Base-by-base conservation (phyloP, 1,139 yeast species). In the Hyphopichia buzzinii region DNA sequence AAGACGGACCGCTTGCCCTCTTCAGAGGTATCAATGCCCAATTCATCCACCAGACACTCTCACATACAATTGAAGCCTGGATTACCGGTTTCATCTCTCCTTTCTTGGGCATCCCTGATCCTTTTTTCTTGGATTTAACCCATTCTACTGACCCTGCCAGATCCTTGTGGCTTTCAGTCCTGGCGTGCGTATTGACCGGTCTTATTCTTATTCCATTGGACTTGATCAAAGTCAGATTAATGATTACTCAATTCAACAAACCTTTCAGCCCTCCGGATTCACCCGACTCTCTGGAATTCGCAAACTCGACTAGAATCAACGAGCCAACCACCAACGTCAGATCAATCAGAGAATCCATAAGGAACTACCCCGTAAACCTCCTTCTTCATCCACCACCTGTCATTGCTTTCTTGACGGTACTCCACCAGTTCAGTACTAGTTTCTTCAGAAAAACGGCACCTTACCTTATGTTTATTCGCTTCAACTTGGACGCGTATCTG, bases 11-110 rank as follows among this genome's bases (percentile, higher is more conserved):
- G 1, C 68, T 81, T 53, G 96, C 96, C 1, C 64, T 88, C 21
- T 86, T 95, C 77, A 74, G 94, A 50, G 96, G 95, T 3, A 73
- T 87, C 30, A 89, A 92, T 56, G 87, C 96, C 1, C 74, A 95
- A 1, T 90, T 89, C 54, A 70, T 92, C 24, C 75, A 84, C 54
- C 84, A 77, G 40, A 84, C 95, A 0, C 67, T 89, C 30, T 77
- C 84, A 1, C 79, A 81, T 39, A 85, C 95, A 1, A 67, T 89
- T 34, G 95, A 87, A 52, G 89, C 96, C 1, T 90, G 97, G 97
- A 71, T 88, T 30, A 83, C 95, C 0, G 96, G 96, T 5, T 79
- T 90, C 48, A 59, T 88, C 12, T 81, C 96, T 5, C 92, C 96
- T 3, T 68, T 86, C 36, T 63, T 87, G 39, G 85, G 87, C 12